These are phyloP conservation scores for Aspergillus candidus DNA, from an alignment of 2,329 filamentous ascomycete genomes.

Conservation along the genomic window DNA sequence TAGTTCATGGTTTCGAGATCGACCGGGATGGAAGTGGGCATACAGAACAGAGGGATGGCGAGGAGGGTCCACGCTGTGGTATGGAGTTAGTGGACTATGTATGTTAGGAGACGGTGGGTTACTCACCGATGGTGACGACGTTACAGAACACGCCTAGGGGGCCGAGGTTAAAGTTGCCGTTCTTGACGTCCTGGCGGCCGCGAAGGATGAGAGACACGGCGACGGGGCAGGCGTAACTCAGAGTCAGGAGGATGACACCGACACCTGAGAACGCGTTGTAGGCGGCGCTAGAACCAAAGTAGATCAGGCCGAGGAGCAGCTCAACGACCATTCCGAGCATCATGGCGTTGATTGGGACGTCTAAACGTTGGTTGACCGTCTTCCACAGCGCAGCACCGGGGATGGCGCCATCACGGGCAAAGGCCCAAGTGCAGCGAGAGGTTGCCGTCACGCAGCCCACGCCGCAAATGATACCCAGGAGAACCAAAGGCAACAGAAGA, in stretches of 20 bases:
- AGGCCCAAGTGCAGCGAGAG: conserved; percentile 65
- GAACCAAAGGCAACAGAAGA: conserved; percentile 59
- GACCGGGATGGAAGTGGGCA: conserved; percentile 52
- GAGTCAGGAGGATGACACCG: conserved; percentile 69
- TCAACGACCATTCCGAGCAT: conserved; percentile 62
- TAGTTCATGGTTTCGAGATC: conserved; percentile 61
- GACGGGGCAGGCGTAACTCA: conserved; percentile 63
- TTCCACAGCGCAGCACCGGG: conserved; percentile 62
- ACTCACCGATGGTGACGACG: conserved; percentile 57
- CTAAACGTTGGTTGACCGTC: conserved; percentile 56
- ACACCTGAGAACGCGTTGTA: conserved; percentile 78
- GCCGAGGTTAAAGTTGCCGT: conserved; percentile 48
- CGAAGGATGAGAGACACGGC: conserved; percentile 54
- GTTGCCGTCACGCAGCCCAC: conserved; percentile 66
- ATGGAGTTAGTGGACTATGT: conserved; percentile 5
- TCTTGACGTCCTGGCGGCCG: conserved; percentile 53
- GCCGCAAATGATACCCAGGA: conserved; percentile 68
- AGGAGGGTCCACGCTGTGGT: conserved; percentile 55
- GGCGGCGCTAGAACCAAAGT: conserved; percentile 69
- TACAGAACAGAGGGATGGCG: conserved; percentile 64
- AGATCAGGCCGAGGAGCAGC: conserved; percentile 66
- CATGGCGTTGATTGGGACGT: conserved; percentile 64
- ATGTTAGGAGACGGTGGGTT: not conserved
- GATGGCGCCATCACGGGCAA: conserved; percentile 66
- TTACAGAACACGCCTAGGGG: conserved; percentile 57